These are phyloP conservation scores for Boletus huronensis DNA, from an alignment of 768 basidiomycete genomes.

Conservation along the genomic window DNA sequence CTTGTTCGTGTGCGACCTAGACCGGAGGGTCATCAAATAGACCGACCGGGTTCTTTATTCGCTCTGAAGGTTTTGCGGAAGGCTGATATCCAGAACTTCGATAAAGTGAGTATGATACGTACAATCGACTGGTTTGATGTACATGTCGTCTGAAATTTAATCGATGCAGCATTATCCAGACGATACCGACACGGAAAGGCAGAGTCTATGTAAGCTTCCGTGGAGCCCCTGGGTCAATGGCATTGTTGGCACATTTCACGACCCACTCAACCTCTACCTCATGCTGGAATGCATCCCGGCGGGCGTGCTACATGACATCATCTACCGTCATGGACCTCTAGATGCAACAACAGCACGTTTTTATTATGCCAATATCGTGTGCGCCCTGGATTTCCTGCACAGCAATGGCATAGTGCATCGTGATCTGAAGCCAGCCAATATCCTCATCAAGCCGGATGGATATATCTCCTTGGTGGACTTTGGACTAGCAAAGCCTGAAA, in stretches of 20 bases:
- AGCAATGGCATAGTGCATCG: constrained; percentile 45
- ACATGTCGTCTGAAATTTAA: not conserved
- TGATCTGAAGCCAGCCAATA: constrained; percentile 57
- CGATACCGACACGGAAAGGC: constrained; percentile 41
- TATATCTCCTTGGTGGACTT: constrained; percentile 55
- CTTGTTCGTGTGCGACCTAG: constrained; percentile 37
- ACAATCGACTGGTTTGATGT: not conserved
- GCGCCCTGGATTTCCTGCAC: constrained; percentile 48
- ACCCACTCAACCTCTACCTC: constrained; percentile 46
- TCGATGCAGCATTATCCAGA: constrained; percentile 22
- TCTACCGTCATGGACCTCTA: constrained; percentile 33
- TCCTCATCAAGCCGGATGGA: constrained; percentile 53
- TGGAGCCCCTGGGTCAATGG: constrained; percentile 57
- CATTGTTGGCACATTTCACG: constrained; percentile 43
- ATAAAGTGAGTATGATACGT: constrained; percentile 23
- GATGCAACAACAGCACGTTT: constrained; percentile 38
- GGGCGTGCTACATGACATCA: constrained; percentile 40
- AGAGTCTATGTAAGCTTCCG: constrained; percentile 37
- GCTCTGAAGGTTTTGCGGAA: constrained; percentile 46
- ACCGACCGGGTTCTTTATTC: constrained; percentile 37
- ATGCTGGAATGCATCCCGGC: constrained; percentile 49
- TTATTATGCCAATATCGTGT: constrained; percentile 53
- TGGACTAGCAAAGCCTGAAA: constrained; percentile 34
- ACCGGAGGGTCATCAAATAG: constrained; percentile 29
- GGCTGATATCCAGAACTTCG: constrained; percentile 31